Evolutionary conservation across 345 rosid species (phyloP).

Genomic region (Alliaria petiolata): DNA sequence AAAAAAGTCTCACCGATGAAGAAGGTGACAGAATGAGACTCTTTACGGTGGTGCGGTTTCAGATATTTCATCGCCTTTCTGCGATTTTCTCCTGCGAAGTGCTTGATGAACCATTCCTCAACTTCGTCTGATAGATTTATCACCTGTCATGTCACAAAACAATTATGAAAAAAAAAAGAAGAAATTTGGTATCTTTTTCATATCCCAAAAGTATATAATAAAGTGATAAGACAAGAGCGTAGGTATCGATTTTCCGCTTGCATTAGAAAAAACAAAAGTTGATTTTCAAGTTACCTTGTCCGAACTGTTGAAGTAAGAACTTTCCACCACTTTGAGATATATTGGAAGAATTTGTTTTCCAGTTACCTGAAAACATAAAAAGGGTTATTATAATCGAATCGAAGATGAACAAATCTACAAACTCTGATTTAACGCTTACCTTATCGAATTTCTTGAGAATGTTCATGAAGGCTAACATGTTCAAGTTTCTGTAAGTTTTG

Average conservation of each 20-base stretch:
- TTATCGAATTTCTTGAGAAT: slow-evolving; percentile 94
- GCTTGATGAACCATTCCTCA: slow-evolving; percentile 76
- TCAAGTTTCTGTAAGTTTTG: slow-evolving; percentile 92
- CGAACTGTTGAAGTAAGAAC: slow-evolving; percentile 91
- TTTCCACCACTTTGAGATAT: slow-evolving; percentile 89
- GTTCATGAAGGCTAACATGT: slow-evolving; percentile 93
- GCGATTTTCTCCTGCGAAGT: slow-evolving; percentile 80
- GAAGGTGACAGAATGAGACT: slow-evolving; percentile 84
- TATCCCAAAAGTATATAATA: slow-evolving; percentile 5
- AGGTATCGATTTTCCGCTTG: slow-evolving; percentile 34
- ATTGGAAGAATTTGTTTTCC: slow-evolving; percentile 88
- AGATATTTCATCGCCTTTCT: slow-evolving; percentile 90
- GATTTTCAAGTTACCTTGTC: slow-evolving; percentile 59
- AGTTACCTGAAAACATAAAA: slow-evolving; percentile 47
- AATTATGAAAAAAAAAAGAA: not conserved
- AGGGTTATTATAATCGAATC: not conserved
- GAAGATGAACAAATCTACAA: not conserved
- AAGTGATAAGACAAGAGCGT: slow-evolving; percentile 17
- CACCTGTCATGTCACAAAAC: slow-evolving; percentile 58
- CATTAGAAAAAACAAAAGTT: not conserved
- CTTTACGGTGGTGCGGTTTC: slow-evolving; percentile 73
- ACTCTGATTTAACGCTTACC: slow-evolving; percentile 36
- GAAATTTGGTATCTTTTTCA: not conserved
- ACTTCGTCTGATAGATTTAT: slow-evolving; percentile 80
- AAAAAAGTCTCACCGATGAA: slow-evolving; percentile 67